Percentiles rank a stretch among this genome's conserved stretches.
phyloP scores from a whole-genome alignment of 176 grass and related monocot species.

The Puccinellia tenuiflora region DNA sequence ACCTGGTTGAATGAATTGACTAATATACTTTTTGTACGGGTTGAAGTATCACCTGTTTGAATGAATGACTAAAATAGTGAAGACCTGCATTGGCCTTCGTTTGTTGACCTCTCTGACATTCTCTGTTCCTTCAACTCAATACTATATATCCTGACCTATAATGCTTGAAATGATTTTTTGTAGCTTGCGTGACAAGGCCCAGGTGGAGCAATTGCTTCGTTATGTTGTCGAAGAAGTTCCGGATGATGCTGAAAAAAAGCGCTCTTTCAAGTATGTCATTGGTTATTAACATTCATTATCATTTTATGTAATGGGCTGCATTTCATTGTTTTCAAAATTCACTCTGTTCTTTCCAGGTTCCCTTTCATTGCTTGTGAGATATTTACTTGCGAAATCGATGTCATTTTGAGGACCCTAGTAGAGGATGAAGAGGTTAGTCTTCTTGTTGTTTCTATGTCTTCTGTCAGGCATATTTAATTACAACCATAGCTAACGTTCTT shows the following conservation, averaged over 20 bases:
- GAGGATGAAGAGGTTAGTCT: constrained; percentile 83
- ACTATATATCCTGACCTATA: neutral
- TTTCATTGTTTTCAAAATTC: neutral
- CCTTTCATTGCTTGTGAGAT: constrained; percentile 99
- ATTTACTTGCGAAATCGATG: constrained; percentile 97
- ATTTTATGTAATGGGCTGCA: neutral
- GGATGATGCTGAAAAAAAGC: constrained; percentile 84
- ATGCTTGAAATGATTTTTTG: constrained; percentile 21
- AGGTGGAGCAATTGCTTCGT: constrained; percentile 88
- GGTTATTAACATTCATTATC: neutral
- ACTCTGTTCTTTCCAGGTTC: constrained; percentile 45
- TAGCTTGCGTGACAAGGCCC: constrained; percentile 86
- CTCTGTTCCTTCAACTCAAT: neutral
- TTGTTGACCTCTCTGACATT: neutral
- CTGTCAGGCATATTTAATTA: neutral
- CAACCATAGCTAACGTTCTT: constrained; percentile 17
- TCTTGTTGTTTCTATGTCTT: neutral
- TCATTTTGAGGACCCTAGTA: constrained; percentile 90
- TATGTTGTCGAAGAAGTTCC: constrained; percentile 94
- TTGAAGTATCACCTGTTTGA: neutral
- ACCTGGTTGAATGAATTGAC: neutral
- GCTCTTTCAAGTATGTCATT: constrained; percentile 74
- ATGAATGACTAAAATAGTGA: neutral
- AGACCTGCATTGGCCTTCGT: neutral
- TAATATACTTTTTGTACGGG: too few species aligned